Evolutionary conservation across 495 filamentous ascomycete genomes (phyloP).

Genomic region (Terfezia boudieri): DNA sequence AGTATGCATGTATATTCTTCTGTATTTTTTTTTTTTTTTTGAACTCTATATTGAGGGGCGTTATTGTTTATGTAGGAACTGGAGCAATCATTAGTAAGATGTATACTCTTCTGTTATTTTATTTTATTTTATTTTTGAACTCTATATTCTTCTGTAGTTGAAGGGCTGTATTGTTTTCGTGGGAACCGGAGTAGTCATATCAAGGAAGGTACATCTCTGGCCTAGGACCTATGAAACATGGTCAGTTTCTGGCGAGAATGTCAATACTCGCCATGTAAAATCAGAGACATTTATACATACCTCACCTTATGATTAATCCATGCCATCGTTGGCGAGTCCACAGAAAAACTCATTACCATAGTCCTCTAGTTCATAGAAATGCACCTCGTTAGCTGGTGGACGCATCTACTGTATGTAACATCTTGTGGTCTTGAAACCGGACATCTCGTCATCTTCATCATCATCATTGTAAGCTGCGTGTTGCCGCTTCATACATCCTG

Average conservation of each 20-base stretch:
- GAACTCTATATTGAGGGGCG: no score
- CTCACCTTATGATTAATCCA: slow-evolving; percentile 66
- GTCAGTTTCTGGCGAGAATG: slow-evolving; percentile 16
- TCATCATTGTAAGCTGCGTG: not conserved
- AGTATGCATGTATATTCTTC: not conserved
- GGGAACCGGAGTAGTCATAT: no score
- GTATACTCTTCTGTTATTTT: no score
- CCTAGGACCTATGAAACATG: slow-evolving; percentile 42
- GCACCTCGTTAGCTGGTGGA: slow-evolving; percentile 54
- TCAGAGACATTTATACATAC: slow-evolving; percentile 29
- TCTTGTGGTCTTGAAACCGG: not conserved
- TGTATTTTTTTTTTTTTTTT: no score
- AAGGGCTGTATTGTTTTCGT: no score
- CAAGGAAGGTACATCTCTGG: slow-evolving; percentile 42
- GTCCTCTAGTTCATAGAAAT: slow-evolving; percentile 48
- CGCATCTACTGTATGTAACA: no score
- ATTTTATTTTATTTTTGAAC: no score
- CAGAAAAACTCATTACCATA: slow-evolving; percentile 31
- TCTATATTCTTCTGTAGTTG: no score
- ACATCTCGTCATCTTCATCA: slow-evolving; percentile 1
- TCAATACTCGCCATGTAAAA: slow-evolving; percentile 12
- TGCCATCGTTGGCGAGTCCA: slow-evolving; percentile 36
- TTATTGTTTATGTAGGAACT: no score
- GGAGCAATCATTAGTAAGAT: no score
- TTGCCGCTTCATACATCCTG: no score